These are phyloP conservation scores for Candida khao-thaluensis DNA, from an alignment of 805 yeast species.

Conservation along the genomic window DNA sequence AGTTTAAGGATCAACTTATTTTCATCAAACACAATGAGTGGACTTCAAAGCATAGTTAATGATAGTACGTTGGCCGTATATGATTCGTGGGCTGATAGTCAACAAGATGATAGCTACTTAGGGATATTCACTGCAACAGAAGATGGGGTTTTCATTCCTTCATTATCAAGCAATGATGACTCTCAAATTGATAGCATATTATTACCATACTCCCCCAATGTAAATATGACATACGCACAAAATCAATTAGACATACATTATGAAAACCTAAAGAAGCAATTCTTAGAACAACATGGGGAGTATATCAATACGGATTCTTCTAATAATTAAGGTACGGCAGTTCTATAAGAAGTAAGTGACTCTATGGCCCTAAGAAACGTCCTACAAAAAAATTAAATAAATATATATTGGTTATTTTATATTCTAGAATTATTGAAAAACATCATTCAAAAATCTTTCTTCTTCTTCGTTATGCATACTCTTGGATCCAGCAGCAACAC, in stretches of 20 bases:
- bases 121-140: constrained; percentile 9
- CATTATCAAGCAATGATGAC: constrained; percentile 5
- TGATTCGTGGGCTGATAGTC: constrained; percentile 7
- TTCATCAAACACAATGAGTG: constrained; percentile 7
- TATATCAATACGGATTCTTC: constrained; percentile 1
- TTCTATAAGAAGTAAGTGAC: neutral
- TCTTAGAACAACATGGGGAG: constrained; percentile 2
- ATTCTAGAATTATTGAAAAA: constrained; percentile 54
- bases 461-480: constrained; percentile 85
- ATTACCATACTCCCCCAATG: constrained; percentile 2
- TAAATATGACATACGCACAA: constrained; percentile 6
- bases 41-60: constrained; percentile 7
- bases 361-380: too few relatives aligned
- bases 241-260: constrained; percentile 5
- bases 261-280: constrained; percentile 4
- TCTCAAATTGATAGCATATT: constrained; percentile 3
- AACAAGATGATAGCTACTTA: constrained; percentile 9
- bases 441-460: constrained; percentile 78
- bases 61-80: constrained; percentile 5
- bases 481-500: constrained; percentile 98
- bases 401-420: too few relatives aligned
- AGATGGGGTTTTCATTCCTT: constrained; percentile 8
- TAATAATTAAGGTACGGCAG: neutral
- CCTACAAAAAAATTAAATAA: too few relatives aligned
- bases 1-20: constrained; percentile 1